Percentiles rank a stretch among this genome's conserved stretches.
Conservation (phyloP, 2,329 filamentous ascomycete species). For the Zymoseptoria passerinii region DNA sequence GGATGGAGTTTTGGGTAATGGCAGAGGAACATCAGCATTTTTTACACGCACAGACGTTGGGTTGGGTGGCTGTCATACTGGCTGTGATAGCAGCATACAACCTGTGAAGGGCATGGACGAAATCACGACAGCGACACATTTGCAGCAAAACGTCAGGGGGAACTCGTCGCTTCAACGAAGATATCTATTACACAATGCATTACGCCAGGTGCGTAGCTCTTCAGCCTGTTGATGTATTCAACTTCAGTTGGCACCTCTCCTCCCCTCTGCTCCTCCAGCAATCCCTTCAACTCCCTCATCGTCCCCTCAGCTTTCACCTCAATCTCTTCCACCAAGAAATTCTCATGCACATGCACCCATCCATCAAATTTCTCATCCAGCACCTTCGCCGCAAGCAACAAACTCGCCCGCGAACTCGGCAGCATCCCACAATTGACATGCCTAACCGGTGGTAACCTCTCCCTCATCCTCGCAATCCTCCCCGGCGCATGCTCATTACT, state of each 20-base stretch:
- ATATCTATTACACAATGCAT: conserved; percentile 56
- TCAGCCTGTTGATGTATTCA: conserved; percentile 45
- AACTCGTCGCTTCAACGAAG: conserved; percentile 16
- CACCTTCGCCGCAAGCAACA: conserved; percentile 42
- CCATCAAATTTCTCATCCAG: conserved; percentile 41
- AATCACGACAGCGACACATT: not conserved
- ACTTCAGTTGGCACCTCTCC: conserved; percentile 15
- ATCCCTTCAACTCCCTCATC: conserved; percentile 22
- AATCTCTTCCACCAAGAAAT: conserved; percentile 43
- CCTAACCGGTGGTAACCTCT: conserved; percentile 33
- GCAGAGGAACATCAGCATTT: conserved; percentile 18
- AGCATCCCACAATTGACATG: conserved; percentile 54
- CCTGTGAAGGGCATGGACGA: conserved; percentile 4
- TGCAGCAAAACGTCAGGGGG: not conserved
- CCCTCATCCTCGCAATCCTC: conserved; percentile 20
- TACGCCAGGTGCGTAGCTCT: conserved; percentile 54
- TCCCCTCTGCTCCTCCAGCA: conserved; percentile 12
- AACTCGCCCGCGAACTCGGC: conserved; percentile 44
- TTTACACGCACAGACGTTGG: conserved; percentile 15
- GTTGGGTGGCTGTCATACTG: conserved; percentile 17
- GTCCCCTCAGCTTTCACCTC: conserved; percentile 38
- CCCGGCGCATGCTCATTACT: conserved; percentile 31
- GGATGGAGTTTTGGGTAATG: conserved; percentile 24
- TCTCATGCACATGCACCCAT: conserved; percentile 56
- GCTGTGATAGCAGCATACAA: conserved; percentile 15